These are phyloP conservation scores for Petunia hybrid DNA, from an alignment of 305 asterid genomes.

Conservation along the genomic window DNA sequence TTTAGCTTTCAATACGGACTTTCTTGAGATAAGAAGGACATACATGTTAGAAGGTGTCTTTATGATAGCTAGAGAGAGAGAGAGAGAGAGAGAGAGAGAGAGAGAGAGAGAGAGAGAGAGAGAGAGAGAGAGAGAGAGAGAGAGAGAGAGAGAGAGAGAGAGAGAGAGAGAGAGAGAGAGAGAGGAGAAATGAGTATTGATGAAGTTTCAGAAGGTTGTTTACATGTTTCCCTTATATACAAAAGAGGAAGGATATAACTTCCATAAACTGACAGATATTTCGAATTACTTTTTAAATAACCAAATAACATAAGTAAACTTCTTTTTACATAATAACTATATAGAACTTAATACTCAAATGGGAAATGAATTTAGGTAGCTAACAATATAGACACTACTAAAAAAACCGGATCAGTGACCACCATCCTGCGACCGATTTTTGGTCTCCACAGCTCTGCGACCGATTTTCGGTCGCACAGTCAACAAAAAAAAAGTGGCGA, in stretches of 20 bases:
- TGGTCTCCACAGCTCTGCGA: too few species aligned
- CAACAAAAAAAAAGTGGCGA: too few species aligned
- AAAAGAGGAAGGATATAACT: neutral
- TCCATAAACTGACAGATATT: too few species aligned
- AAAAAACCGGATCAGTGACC: too few species aligned
- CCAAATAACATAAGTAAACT: too few species aligned
- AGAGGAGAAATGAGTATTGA: neutral
- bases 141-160: neutral
- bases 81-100: neutral
- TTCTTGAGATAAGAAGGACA: neutral
- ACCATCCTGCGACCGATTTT: too few species aligned
- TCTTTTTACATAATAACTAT: too few species aligned
- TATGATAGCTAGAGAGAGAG: neutral
- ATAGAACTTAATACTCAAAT: too few species aligned
- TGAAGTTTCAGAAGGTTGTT: neutral
- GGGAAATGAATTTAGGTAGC: too few species aligned
- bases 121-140: neutral
- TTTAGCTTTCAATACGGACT: constrained; percentile 29
- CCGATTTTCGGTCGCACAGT: too few species aligned
- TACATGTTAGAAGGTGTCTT: neutral
- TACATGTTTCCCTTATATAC: neutral
- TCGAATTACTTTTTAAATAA: too few species aligned
- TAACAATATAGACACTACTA: too few species aligned
- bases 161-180: neutral
- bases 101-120: neutral